These are phyloP conservation scores for Syncephalastrum contaminatum DNA, from an alignment of 371 early-diverging fungal genomes.

Conservation along the genomic window DNA sequence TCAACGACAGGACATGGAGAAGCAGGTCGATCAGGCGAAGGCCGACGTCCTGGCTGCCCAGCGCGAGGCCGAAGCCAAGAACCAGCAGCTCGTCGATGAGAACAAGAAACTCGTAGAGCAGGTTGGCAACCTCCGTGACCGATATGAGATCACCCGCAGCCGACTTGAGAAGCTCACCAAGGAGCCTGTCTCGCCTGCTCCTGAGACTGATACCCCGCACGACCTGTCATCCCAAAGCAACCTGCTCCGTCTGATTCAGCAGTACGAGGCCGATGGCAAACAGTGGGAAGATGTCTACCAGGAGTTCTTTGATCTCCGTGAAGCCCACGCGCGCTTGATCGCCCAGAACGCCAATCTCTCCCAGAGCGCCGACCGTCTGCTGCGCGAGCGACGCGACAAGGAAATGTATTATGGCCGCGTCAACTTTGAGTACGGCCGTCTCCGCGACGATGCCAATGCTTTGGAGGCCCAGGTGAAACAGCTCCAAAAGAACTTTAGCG, in stretches of 20 bases:
- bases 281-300: slow-evolving; percentile 23
- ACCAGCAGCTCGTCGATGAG: slow-evolving; percentile 10
- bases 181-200: neutral
- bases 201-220: neutral
- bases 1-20: slow-evolving; percentile 12
- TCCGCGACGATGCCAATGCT: slow-evolving; percentile 9
- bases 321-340: slow-evolving; percentile 6
- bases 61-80: slow-evolving; percentile 6
- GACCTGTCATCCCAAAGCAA: slow-evolving; percentile 10
- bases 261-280: slow-evolving; percentile 20
- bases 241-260: slow-evolving; percentile 14
- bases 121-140: slow-evolving; percentile 9
- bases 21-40: slow-evolving; percentile 6
- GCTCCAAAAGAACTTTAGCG: too few species aligned
- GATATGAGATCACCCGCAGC: slow-evolving; percentile 12
- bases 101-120: slow-evolving; percentile 12
- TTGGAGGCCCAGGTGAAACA: too few species aligned
- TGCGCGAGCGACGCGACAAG: slow-evolving; percentile 18
- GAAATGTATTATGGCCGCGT: slow-evolving; percentile 15
- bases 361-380: slow-evolving; percentile 5
- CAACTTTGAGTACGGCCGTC: slow-evolving; percentile 9
- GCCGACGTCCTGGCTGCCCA: slow-evolving; percentile 10
- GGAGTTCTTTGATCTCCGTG: slow-evolving; percentile 20
- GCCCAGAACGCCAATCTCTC: slow-evolving; percentile 11
- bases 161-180: slow-evolving; percentile 4